These are phyloP conservation scores for Delonix regia DNA, from an alignment of 306 rosid genomes.

Conservation along the genomic window DNA sequence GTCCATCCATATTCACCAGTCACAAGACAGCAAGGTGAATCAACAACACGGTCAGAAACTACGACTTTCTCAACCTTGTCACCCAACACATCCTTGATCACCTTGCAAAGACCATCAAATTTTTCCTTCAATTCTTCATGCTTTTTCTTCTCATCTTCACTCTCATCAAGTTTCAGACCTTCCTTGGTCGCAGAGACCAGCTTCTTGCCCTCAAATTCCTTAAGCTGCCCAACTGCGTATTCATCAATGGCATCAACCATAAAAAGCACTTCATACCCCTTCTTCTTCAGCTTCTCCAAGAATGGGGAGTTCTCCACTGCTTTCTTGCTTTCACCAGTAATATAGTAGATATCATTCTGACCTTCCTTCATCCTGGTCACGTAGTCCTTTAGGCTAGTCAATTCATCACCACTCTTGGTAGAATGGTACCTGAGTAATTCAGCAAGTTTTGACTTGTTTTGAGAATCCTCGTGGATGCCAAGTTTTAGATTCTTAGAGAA, in stretches of 20 bases:
- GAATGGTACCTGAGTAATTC: conserved; percentile 87
- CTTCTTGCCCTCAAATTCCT: conserved; percentile 94
- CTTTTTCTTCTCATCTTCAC: conserved; percentile 74
- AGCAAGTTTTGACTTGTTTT: conserved; percentile 81
- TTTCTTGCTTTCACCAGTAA: conserved; percentile 92
- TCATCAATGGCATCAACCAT: conserved; percentile 98
- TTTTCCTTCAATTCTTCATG: conserved; percentile 72
- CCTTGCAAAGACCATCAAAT: conserved; percentile 85
- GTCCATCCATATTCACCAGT: conserved; percentile 98
- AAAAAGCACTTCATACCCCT: conserved; percentile 76
- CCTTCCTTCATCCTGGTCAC: conserved; percentile 99
- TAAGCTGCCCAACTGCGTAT: conserved; percentile 87
- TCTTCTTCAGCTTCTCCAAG: conserved; percentile 91
- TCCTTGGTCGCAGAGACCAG: conserved; percentile 93
- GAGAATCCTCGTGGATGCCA: conserved; percentile 86
- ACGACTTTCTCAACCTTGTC: conserved; percentile 91
- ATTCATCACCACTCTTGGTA: conserved; percentile 87
- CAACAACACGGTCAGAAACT: conserved; percentile 89
- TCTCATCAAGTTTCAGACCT: conserved; percentile 86
- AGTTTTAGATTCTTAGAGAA: conserved; percentile 91
- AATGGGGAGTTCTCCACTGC: conserved; percentile 96
- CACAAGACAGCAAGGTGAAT: conserved; percentile 93
- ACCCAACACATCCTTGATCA: conserved; percentile 89
- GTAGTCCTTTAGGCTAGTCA: conserved; percentile 91
- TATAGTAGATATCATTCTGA: conserved; percentile 82